These are phyloP conservation scores for Salmacisia buchloeana DNA, from an alignment of 1,284 basidiomycete species.

Conservation along the genomic window DNA sequence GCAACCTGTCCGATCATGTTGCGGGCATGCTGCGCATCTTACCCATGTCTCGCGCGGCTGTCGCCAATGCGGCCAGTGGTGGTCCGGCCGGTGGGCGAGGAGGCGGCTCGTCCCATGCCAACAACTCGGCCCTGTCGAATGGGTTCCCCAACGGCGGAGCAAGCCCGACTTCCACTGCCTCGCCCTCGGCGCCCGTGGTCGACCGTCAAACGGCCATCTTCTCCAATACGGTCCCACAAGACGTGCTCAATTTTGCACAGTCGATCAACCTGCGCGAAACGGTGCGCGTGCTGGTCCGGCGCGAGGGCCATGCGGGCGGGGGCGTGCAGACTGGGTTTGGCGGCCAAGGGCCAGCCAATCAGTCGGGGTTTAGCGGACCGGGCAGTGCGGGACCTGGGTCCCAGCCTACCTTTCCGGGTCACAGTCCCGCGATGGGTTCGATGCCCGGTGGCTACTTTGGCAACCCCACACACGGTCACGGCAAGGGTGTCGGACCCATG, in stretches of 20 bases:
- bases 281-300: constrained; percentile 86
- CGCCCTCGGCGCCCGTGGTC: constrained; percentile 52
- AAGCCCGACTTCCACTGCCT: constrained; percentile 25
- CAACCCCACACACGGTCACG: no score
- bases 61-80: not conserved
- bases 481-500: constrained; percentile 13
- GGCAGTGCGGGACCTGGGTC: not conserved
- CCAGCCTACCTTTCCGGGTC: not conserved
- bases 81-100: not conserved
- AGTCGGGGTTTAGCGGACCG: not conserved
- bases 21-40: constrained; percentile 83
- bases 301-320: constrained; percentile 59
- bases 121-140: constrained; percentile 50
- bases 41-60: constrained; percentile 60
- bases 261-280: constrained; percentile 85
- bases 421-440: not conserved
- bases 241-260: constrained; percentile 81
- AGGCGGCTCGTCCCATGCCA: not conserved
- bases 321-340: not conserved
- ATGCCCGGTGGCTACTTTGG: constrained; percentile 3
- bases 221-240: constrained; percentile 87
- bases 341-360: not conserved
- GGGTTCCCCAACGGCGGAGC: constrained; percentile 53
- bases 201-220: constrained; percentile 95
- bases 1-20: constrained; percentile 91